Conservation (phyloP, 805 yeast genomes). For the Wickerhamomyces rabaulensis region DNA sequence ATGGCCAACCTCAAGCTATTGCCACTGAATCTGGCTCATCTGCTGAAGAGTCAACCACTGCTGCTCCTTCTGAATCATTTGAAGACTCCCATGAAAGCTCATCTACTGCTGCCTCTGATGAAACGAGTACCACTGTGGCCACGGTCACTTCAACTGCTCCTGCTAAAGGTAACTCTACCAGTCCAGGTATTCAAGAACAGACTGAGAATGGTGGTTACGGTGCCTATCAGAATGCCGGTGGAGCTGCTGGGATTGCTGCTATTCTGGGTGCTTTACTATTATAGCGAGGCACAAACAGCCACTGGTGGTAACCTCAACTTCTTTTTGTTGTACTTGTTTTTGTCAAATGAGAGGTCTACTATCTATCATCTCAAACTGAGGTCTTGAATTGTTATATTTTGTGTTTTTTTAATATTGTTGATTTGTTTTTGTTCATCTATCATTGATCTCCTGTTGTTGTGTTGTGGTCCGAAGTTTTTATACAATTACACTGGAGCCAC, state of each 20-base stretch:
- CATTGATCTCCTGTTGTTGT: too few species aligned
- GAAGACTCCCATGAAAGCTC: conserved; percentile 24
- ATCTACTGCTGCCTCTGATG: conserved; percentile 27
- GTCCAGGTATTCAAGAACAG: conserved; percentile 34
- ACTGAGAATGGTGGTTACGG: conserved; percentile 6
- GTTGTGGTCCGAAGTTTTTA: neutral
- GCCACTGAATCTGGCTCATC: neutral
- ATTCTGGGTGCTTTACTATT: conserved; percentile 11
- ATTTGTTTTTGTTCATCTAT: neutral
- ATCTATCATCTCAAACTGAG: neutral
- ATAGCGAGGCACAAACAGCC: neutral
- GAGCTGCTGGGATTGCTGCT: conserved; percentile 4
- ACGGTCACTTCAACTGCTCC: conserved; percentile 29
- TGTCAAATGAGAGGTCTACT: neutral
- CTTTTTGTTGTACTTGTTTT: too few species aligned
- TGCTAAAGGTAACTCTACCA: conserved; percentile 6
- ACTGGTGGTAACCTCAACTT: too few species aligned
- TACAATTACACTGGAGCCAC: too few species aligned
- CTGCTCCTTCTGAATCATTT: conserved; percentile 24
- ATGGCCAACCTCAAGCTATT: conserved; percentile 16
- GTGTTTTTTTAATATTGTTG: too few species aligned
- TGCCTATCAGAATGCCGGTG: neutral
- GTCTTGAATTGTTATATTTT: too few species aligned
- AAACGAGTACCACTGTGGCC: conserved; percentile 18
- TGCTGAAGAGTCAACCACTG: conserved; percentile 29